Conservation (phyloP, 2,329 filamentous ascomycete species). For the Rosellinia necatrix region DNA sequence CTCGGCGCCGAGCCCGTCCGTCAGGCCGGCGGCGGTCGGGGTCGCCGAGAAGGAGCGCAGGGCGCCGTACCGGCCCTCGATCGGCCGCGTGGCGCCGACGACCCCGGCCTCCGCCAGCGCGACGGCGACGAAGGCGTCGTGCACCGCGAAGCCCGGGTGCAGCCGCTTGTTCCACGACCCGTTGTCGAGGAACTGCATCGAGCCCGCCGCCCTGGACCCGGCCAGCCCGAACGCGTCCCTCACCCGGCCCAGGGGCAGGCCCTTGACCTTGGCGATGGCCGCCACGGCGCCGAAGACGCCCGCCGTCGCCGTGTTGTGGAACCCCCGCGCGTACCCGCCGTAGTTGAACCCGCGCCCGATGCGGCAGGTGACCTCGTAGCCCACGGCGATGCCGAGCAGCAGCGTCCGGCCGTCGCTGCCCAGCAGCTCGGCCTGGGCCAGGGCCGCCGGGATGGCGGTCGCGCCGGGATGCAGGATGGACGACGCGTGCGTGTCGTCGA, state of each 20-base stretch:
- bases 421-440: constrained; percentile 38
- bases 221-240: too few relatives aligned
- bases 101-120: constrained; percentile 31
- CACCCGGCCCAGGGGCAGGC: constrained; percentile 25
- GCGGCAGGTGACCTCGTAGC: constrained; percentile 36
- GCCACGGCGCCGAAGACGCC: constrained; percentile 38
- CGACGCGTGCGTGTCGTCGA: too few relatives aligned
- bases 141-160: constrained; percentile 38
- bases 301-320: constrained; percentile 38
- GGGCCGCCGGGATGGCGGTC: constrained; percentile 44
- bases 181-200: constrained; percentile 41
- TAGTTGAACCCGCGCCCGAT: constrained; percentile 32
- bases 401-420: constrained; percentile 38
- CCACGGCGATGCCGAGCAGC: constrained; percentile 39
- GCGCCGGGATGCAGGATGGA: too few relatives aligned
- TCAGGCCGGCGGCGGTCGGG: constrained; percentile 23
- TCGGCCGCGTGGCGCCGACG: neutral
- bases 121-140: constrained; percentile 36
- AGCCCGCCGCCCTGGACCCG: constrained; percentile 36
- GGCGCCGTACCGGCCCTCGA: constrained; percentile 34
- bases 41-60: constrained; percentile 32
- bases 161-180: constrained; percentile 39
- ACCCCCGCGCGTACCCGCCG: constrained; percentile 34
- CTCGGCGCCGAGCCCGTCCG: too few relatives aligned
- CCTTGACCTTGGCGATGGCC: constrained; percentile 33